Percentiles rank a stretch among this genome's conserved stretches.
These are phyloP conservation scores for Yamadazyma diospyri DNA, from an alignment of 1,139 yeast genomes.

Conservation along the genomic window DNA sequence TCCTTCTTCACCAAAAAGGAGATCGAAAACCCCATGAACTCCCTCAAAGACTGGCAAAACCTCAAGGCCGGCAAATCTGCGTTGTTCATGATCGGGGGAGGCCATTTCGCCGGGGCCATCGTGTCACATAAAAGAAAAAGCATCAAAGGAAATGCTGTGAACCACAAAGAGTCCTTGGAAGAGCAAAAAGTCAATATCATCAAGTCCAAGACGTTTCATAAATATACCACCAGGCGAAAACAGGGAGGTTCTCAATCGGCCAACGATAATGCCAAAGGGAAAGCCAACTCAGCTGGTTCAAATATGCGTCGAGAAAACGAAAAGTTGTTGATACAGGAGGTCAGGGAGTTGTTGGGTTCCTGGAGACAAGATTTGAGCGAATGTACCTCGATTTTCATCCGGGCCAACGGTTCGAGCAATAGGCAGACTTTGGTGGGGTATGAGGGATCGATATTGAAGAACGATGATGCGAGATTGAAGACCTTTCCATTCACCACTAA, in stretches of 20 bases:
- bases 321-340: slow-evolving; percentile 73
- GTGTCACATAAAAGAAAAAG: slow-evolving; percentile 65
- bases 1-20: slow-evolving; percentile 47
- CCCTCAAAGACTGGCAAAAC: slow-evolving; percentile 33
- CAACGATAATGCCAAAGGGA: slow-evolving; percentile 86
- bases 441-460: slow-evolving; percentile 47
- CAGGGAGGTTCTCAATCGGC: slow-evolving; percentile 98
- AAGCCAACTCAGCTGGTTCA: slow-evolving; percentile 96
- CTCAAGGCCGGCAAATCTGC: slow-evolving; percentile 51
- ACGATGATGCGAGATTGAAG: slow-evolving; percentile 56
- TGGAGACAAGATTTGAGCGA: slow-evolving; percentile 63
- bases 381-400: slow-evolving; percentile 70
- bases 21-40: slow-evolving; percentile 37
- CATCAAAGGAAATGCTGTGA: slow-evolving; percentile 51
- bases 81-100: slow-evolving; percentile 93
- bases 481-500: slow-evolving; percentile 85
- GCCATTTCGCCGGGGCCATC: slow-evolving; percentile 96
- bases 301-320: slow-evolving; percentile 87
- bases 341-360: slow-evolving; percentile 56
- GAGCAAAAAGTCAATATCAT: slow-evolving; percentile 64
- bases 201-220: slow-evolving; percentile 82
- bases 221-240: slow-evolving; percentile 93
- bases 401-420: slow-evolving; percentile 78
- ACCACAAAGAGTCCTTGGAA: slow-evolving; percentile 37
- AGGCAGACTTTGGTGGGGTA: slow-evolving; percentile 66